These are phyloP conservation scores for Colletotrichum incanum DNA, from an alignment of 2,329 filamentous ascomycete genomes.

Conservation along the genomic window DNA sequence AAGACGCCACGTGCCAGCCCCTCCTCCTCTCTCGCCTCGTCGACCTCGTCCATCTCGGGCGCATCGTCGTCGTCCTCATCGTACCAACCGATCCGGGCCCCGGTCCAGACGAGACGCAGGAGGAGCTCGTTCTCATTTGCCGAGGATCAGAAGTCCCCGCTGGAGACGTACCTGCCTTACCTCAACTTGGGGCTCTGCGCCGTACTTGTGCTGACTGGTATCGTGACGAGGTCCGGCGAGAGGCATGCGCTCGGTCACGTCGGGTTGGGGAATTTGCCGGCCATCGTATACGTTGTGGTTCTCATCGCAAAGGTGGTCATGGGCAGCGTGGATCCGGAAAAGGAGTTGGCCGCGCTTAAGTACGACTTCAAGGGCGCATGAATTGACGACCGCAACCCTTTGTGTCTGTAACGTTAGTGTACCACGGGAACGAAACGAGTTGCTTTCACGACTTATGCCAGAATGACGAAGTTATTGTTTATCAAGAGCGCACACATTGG, in stretches of 20 bases:
- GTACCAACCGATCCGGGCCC: constrained; percentile 8
- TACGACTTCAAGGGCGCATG: constrained; percentile 80
- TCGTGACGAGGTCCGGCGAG: constrained; percentile 50
- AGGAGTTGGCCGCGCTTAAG: constrained; percentile 73
- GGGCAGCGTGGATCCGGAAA: constrained; percentile 77
- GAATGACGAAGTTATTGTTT: constrained; percentile 18
- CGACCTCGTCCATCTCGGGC: constrained; percentile 32
- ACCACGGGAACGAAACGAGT: not conserved
- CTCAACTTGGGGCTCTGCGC: constrained; percentile 72
- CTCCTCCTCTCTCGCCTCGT: constrained; percentile 27
- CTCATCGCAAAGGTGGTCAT: constrained; percentile 77
- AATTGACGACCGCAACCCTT: constrained; percentile 3
- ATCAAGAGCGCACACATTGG: not conserved
- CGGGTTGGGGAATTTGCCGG: constrained; percentile 67
- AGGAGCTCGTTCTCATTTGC: constrained; percentile 45
- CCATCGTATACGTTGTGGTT: constrained; percentile 72
- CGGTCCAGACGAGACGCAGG: constrained; percentile 33
- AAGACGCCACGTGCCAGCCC: constrained; percentile 45
- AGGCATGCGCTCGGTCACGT: constrained; percentile 55
- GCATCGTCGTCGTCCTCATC: constrained; percentile 22
- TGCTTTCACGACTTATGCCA: constrained; percentile 33
- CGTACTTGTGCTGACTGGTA: constrained; percentile 65
- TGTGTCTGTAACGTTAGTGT: not conserved
- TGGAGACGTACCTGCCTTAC: constrained; percentile 72
- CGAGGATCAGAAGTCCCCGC: constrained; percentile 55